Evolutionary conservation across 352 stramenopile genomes (phyloP).

Genomic region (Phytopythium cucurbitacearum): DNA sequence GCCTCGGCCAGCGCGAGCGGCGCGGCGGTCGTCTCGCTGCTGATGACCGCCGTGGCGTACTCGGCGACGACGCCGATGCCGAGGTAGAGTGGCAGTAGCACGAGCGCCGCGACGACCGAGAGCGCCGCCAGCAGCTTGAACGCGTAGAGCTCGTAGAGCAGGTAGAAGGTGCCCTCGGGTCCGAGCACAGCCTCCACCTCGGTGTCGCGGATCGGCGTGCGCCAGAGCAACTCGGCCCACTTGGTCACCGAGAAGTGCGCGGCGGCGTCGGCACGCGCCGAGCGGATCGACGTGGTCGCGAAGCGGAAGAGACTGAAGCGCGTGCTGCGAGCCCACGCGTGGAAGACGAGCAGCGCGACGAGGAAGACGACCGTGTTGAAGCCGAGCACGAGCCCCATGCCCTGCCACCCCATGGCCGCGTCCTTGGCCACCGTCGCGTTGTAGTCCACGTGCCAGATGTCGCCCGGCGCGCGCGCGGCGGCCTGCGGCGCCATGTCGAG

Average conservation of each 20-base stretch:
- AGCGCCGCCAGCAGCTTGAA: slow-evolving; percentile 55
- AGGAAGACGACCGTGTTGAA: slow-evolving; percentile 72
- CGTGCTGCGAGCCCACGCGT: slow-evolving; percentile 52
- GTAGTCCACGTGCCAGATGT: slow-evolving; percentile 80
- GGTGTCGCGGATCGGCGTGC: slow-evolving; percentile 63
- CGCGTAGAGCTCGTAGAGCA: slow-evolving; percentile 81
- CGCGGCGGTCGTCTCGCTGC: slow-evolving; percentile 5
- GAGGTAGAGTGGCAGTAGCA: slow-evolving; percentile 74
- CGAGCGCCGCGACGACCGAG: slow-evolving; percentile 56
- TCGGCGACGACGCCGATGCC: slow-evolving; percentile 36
- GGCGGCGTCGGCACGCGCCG: slow-evolving; percentile 13
- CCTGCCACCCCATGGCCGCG: slow-evolving; percentile 74
- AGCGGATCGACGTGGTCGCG: slow-evolving; percentile 27
- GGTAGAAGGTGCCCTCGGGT: slow-evolving; percentile 79
- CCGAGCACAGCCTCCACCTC: slow-evolving; percentile 60
- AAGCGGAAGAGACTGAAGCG: slow-evolving; percentile 77
- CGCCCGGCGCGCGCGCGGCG: slow-evolving; percentile 21
- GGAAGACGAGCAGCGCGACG: slow-evolving; percentile 61
- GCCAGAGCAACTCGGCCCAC: slow-evolving; percentile 67
- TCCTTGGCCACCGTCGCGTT: slow-evolving; percentile 71
- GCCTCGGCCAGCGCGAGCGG: slow-evolving; percentile 2
- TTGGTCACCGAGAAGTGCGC: slow-evolving; percentile 53
- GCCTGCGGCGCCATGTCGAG: slow-evolving; percentile 4
- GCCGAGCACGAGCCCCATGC: slow-evolving; percentile 68
- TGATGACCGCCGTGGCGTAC: slow-evolving; percentile 6